Base-by-base conservation (phyloP, 208 protist species). In the Novymonas esmeraldas region DNA sequence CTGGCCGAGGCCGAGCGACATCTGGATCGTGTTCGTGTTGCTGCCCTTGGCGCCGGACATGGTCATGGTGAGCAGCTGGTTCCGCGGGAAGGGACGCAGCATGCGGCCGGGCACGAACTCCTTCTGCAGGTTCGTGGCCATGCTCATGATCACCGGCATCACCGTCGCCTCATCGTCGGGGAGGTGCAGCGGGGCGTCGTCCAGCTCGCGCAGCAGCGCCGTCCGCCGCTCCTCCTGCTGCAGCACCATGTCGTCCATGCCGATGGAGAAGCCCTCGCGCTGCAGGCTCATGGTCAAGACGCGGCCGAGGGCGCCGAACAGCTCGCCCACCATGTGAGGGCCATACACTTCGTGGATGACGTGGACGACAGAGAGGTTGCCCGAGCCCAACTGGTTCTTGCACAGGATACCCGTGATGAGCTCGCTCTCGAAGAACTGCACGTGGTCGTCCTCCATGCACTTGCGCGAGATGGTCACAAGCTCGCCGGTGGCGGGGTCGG, bases 61-160 rank as follows among this genome's bases (percentile, higher is more conserved):
- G 34, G 98, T 99, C 98, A 99, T 99, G 45, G 99, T 72, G 4
- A 98, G 84, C 52, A 99, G 92, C 76, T 98, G 95, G 83, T 99
- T 99, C 0, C 78, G 39, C 13, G 99, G 99, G 76, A 99, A 99
- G 6, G 84, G 81, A 34, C 94, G 90, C 22, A 89, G 54, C 87
- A 97, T 92, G 39, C 90, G 85, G 14, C 79, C 85, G 1, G 92
- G 92, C 50, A 97, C 87, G 67, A 98, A 93, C 74, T 94, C 86
- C 62, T 92, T 89, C 74, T 96, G 92, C 28, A 98, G 69, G 65
- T 87, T 70, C 29, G 89, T 92, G 31, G 91, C 76, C 74, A 89
- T 65, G 10, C 81, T 60, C 85, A 92, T 95, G 44, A 98, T 87
- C 45, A 64, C 76, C 18, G 85, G 78, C 81, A 95, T 87, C 48